phyloP scores from a whole-genome alignment of 2,329 filamentous ascomycete species.

The Escovopsis sp. region DNA sequence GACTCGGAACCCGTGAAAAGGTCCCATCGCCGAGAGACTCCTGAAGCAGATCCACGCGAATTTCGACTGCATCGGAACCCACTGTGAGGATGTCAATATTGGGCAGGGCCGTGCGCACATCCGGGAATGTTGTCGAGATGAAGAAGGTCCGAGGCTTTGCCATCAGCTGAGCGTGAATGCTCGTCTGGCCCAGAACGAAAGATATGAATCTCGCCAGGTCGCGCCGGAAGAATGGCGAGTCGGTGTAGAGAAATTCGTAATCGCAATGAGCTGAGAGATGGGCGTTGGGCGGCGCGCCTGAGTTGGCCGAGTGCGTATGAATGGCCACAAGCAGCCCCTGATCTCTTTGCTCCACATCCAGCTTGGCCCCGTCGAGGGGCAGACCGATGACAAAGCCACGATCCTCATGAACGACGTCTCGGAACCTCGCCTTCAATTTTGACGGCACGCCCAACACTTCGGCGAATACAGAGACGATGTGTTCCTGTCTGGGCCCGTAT shows the following conservation, averaged over 20 bases:
- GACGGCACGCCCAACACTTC: conserved; percentile 66
- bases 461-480: conserved; percentile 60
- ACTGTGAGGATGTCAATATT: conserved; percentile 81
- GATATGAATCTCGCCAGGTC: conserved; percentile 69
- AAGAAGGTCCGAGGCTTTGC: conserved; percentile 68
- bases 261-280: conserved; percentile 55
- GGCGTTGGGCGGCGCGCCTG: conserved; percentile 53
- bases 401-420: conserved; percentile 37
- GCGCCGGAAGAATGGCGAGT: conserved; percentile 54
- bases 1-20: conserved; percentile 53
- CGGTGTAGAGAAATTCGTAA: conserved; percentile 76
- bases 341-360: conserved; percentile 43
- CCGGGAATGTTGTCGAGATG: conserved; percentile 78
- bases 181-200: conserved; percentile 65
- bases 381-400: conserved; percentile 56
- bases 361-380: conserved; percentile 38
- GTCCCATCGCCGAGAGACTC: conserved; percentile 51
- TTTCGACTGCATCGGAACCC: conserved; percentile 71
- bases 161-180: conserved; percentile 62
- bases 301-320: conserved; percentile 61
- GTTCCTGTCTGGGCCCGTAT: conserved; percentile 56
- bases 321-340: conserved; percentile 49
- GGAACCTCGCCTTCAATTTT: conserved; percentile 41
- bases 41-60: conserved; percentile 67
- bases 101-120: conserved; percentile 66